Base-by-base conservation (phyloP, 176 grass and related monocot species). In the Elymus sibiricus region DNA sequence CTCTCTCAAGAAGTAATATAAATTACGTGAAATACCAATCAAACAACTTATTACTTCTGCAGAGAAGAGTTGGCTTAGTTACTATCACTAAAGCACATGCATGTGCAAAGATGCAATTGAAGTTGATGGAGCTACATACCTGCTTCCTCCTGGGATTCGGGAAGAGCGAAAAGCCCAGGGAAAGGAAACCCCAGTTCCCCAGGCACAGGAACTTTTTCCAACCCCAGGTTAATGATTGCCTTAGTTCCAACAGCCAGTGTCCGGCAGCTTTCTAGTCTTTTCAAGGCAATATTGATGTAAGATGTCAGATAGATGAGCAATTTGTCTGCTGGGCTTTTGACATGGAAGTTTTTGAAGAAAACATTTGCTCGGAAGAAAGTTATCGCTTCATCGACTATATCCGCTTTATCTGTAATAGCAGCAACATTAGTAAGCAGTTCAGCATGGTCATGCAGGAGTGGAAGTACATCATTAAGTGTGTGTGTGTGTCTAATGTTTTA, bases 291-390 rank as follows among this genome's bases (percentile, higher is more conserved):
- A 90, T 99, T 99, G 59, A 99, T 96, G 85, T 96, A 99, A 85
- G 88, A 93, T 47, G 97, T 99, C 86, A 99, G 82, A 84, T 96
- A 99, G 32, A 99, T 99, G 26, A 99, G 85, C 39, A 99, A 83
- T 64, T 99, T 99, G 86, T 96, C 94, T 63, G 94, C 90, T 64
- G 88, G 76, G 65, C 90, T 90, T 91, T 96, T 93, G 66, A 99
- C 93, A 79, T 94, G 88, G n/a, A 96, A 96, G 56, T 99, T 99
- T 75, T 91, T 94, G 79, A 99, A 99, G 86, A 99, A 99, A 81
- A 99, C 97, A 91, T 99, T 99, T 66, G 97, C 97, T 77, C 97
- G 90, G 78, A 99, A 99, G 92, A 99, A 99, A 81, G 97, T 99
- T 85, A 99, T 99, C 46, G 94, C 97, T 86, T 99, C 97, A 85